A percentile compares a stretch with the other conserved stretches of the same genome.
phyloP scores from a whole-genome alignment of 345 rosid genomes.

The Lepidium africanum region DNA sequence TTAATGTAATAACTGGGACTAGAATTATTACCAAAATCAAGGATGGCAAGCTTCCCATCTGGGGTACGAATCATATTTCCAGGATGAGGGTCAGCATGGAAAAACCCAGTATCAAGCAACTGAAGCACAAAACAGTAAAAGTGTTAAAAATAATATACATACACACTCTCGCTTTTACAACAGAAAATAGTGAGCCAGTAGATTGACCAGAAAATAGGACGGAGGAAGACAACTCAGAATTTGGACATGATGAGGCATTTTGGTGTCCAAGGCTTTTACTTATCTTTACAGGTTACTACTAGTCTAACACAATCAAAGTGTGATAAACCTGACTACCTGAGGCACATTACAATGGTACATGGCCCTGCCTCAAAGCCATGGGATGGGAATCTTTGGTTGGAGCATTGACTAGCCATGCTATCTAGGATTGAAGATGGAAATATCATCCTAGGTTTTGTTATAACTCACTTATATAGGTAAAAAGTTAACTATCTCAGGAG shows the following conservation, averaged over 20 bases:
- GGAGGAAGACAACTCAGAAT: neutral
- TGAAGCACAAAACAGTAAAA: constrained; percentile 29
- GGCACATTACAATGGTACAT: neutral
- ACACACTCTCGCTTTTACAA: neutral
- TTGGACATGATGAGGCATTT: neutral
- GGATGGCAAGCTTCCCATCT: constrained; percentile 94
- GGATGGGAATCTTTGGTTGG: neutral
- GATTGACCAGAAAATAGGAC: neutral
- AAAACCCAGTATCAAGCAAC: constrained; percentile 96
- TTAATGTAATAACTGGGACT: neutral
- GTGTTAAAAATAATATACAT: neutral
- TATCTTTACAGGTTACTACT: neutral
- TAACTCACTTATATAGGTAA: neutral
- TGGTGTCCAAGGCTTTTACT: neutral
- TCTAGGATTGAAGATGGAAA: neutral
- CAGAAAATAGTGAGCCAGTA: neutral
- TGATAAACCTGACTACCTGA: neutral
- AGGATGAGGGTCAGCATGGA: constrained; percentile 99
- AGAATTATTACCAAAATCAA: constrained; percentile 74
- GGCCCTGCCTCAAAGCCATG: neutral
- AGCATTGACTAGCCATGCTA: neutral
- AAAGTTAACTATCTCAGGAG: neutral
- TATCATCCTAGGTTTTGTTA: neutral
- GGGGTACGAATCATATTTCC: constrained; percentile 97
- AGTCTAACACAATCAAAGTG: neutral